Percentiles rank a stretch among this genome's conserved stretches.
phyloP scores from a whole-genome alignment of 225 moss, liverwort and hornwort species.

The Marchantia paleacea region DNA sequence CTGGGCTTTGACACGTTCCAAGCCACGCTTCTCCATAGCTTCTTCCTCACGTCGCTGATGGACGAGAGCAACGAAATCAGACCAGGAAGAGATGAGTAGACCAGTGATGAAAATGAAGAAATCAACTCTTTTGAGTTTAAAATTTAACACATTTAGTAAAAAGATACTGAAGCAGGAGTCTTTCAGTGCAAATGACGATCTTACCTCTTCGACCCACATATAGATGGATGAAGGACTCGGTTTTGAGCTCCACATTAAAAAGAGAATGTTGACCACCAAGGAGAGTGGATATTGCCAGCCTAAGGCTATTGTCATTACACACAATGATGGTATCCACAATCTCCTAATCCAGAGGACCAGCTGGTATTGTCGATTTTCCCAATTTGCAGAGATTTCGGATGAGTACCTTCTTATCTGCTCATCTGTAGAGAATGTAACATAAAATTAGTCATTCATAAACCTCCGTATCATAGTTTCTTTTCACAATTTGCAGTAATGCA shows the following conservation, averaged over 20 bases:
- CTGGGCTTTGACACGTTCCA: conserved; percentile 73
- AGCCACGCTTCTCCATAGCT: conserved; percentile 48
- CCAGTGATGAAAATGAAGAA: too few species aligned
- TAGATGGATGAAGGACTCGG: conserved; percentile 71
- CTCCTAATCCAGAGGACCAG: conserved; percentile 39
- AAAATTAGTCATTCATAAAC: neutral
- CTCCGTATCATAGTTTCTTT: too few species aligned
- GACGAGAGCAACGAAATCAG: neutral
- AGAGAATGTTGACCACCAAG: conserved; percentile 53
- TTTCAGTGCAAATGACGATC: neutral
- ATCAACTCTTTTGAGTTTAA: too few species aligned
- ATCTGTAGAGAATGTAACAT: conserved; percentile 27
- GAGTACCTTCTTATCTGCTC: conserved; percentile 22
- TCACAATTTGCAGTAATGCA: too few species aligned
- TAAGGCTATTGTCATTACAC: conserved; percentile 58
- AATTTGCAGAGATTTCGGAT: conserved; percentile 23
- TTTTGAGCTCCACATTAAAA: conserved; percentile 85
- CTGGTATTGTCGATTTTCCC: conserved; percentile 36
- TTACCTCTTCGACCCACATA: conserved; percentile 67
- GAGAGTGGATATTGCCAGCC: conserved; percentile 71
- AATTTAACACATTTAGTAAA: too few species aligned
- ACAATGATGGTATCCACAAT: conserved; percentile 65
- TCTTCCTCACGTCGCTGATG: conserved; percentile 61
- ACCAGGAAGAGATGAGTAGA: neutral
- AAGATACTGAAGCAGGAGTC: too few species aligned